phyloP scores from a whole-genome alignment of 1,139 yeast species.

The Candida anutae region DNA sequence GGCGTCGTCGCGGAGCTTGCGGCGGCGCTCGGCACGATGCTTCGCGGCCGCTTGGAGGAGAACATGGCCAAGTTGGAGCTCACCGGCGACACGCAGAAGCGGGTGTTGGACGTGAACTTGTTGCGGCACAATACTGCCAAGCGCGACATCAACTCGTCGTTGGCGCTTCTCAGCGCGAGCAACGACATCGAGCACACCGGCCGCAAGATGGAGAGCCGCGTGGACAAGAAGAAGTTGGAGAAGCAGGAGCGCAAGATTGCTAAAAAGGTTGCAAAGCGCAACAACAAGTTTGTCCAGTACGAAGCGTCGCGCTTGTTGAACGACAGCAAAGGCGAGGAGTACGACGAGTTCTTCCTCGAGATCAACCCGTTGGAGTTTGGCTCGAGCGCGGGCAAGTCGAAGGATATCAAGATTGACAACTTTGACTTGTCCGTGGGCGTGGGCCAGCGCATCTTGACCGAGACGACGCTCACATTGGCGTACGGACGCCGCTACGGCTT shows the following conservation, averaged over 20 bases:
- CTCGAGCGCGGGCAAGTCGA: conserved; percentile 86
- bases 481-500: conserved; percentile 95
- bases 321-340: conserved; percentile 59
- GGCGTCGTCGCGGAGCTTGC: conserved; percentile 47
- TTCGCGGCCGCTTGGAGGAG: conserved; percentile 51
- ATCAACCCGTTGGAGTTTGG: conserved; percentile 93
- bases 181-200: conserved; percentile 88
- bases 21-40: conserved; percentile 34
- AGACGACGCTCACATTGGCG: conserved; percentile 78
- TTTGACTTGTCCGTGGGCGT: conserved; percentile 94
- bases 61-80: conserved; percentile 63
- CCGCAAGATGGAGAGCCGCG: conserved; percentile 85
- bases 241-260: conserved; percentile 97
- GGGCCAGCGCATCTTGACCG: conserved; percentile 86
- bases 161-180: conserved; percentile 66
- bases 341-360: conserved; percentile 89
- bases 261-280: conserved; percentile 90
- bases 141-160: conserved; percentile 64
- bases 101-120: conserved; percentile 64
- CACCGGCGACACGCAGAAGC: conserved; percentile 76
- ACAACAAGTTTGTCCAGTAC: conserved; percentile 77
- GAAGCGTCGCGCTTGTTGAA: conserved; percentile 86
- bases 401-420: conserved; percentile 87
- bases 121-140: conserved; percentile 51
- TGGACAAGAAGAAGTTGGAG: conserved; percentile 91